A percentile compares a stretch with the other conserved stretches of the same genome.
Conservation (phyloP, 1,284 basidiomycete genomes). For the Polyporus tsugae region DNA sequence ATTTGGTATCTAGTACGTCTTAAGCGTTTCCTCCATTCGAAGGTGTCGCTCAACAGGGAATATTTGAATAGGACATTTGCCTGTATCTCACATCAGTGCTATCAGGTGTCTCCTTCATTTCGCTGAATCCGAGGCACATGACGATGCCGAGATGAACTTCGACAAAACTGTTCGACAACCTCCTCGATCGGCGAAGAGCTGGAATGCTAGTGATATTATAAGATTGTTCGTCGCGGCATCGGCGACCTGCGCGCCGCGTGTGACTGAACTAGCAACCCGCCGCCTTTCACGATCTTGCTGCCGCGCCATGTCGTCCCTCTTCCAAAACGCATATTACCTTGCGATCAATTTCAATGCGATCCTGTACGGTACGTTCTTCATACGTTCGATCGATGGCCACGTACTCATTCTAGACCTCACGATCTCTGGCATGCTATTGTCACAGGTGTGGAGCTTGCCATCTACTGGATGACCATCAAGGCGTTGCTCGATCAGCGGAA, state of each 20-base stretch:
- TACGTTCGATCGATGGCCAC: not conserved
- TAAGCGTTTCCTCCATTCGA: not conserved
- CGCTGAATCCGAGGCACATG: not conserved
- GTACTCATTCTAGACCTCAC: too few relatives aligned
- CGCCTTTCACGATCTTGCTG: not conserved
- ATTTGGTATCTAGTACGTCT: not conserved
- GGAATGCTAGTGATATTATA: not conserved
- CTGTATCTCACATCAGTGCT: not conserved
- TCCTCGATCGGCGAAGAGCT: not conserved
- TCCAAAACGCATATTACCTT: conserved; percentile 31
- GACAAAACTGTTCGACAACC: not conserved
- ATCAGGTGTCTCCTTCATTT: not conserved
- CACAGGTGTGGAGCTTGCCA: not conserved
- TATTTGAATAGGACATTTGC: not conserved
- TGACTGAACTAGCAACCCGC: not conserved
- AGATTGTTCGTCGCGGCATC: not conserved
- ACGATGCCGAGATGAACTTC: not conserved
- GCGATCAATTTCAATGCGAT: conserved; percentile 31
- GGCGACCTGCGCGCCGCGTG: not conserved
- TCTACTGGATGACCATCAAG: not conserved
- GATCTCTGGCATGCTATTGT: not conserved
- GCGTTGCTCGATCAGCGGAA: not conserved
- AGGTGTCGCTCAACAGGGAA: not conserved
- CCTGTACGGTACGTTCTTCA: conserved; percentile 25
- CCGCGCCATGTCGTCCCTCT: conserved; percentile 26